phyloP scores from a whole-genome alignment of 345 rosid species.

The Arabis alpina region DNA sequence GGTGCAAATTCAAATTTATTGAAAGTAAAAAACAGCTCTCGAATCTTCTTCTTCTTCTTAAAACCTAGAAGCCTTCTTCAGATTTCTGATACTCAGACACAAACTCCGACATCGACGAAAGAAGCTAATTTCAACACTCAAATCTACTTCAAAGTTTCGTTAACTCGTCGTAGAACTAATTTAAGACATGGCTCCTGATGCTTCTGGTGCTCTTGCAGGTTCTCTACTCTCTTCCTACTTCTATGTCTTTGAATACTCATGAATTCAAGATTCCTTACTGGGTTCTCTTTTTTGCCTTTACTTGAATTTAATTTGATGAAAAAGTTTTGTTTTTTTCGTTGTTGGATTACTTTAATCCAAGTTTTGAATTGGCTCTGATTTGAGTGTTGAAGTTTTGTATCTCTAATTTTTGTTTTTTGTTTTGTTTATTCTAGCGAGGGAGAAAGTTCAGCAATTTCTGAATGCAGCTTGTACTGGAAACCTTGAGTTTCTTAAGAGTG shows the following conservation, averaged over 20 bases:
- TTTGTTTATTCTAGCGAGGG: constrained; percentile 56
- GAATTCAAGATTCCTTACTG: constrained; percentile 16
- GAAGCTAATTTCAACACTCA: constrained; percentile 8
- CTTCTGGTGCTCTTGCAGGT: constrained; percentile 88
- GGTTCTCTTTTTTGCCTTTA: constrained; percentile 2
- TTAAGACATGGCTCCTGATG: constrained; percentile 70
- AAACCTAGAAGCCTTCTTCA: constrained; percentile 37
- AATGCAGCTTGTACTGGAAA: constrained; percentile 76
- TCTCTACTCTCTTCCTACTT: constrained; percentile 30
- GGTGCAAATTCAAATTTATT: constrained; percentile 28
- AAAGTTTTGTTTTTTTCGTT: not conserved
- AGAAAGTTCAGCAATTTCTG: constrained; percentile 71
- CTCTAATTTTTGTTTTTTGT: not conserved
- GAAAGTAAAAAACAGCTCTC: constrained; percentile 14
- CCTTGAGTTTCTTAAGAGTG: constrained; percentile 87
- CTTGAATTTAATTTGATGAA: constrained; percentile 14
- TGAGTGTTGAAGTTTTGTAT: not conserved
- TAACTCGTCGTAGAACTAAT: not conserved
- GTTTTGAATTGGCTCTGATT: constrained; percentile 2
- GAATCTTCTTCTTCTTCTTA: constrained; percentile 42
- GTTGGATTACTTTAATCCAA: not conserved
- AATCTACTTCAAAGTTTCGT: constrained; percentile 13
- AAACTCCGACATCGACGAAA: constrained; percentile 25
- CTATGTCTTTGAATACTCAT: not conserved
- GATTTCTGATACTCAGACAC: constrained; percentile 32